Evolutionary conservation across 1,139 yeast genomes (phyloP).

Genomic region (Pichia sp.): DNA sequence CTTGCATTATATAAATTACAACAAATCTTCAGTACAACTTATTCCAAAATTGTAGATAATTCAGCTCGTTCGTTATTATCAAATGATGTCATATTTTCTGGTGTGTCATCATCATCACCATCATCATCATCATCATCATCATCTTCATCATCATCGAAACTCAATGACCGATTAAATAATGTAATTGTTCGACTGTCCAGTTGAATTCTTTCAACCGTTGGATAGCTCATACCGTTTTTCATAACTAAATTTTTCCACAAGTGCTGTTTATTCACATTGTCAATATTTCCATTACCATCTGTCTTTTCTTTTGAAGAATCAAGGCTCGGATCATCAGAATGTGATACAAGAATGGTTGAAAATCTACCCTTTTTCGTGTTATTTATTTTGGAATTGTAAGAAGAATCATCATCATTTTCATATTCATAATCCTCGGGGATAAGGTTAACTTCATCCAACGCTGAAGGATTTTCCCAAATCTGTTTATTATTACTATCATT

Average conservation of each 20-base stretch:
- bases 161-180: constrained; percentile 2
- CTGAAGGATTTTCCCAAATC: constrained; percentile 6
- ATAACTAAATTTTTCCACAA: constrained; percentile 12
- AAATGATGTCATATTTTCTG: too few species aligned
- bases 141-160: not conserved
- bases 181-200: constrained; percentile 11
- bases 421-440: constrained; percentile 28
- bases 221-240: not conserved
- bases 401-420: constrained; percentile 14
- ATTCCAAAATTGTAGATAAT: constrained; percentile 11
- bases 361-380: constrained; percentile 1
- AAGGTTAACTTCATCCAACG: constrained; percentile 29
- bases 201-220: constrained; percentile 5
- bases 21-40: not conserved
- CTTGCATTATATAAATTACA: not conserved
- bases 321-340: not conserved
- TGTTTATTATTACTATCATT: too few species aligned
- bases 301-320: not conserved
- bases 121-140: not conserved
- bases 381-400: not conserved
- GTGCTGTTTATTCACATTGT: constrained; percentile 1
- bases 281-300: not conserved
- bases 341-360: constrained; percentile 1
- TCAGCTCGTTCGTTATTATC: not conserved
- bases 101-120: not conserved